Evolutionary conservation across 805 yeast species (phyloP), one percentile per base, ranked within the genome.

Genomic region (Lachancea dasiensis): DNA sequence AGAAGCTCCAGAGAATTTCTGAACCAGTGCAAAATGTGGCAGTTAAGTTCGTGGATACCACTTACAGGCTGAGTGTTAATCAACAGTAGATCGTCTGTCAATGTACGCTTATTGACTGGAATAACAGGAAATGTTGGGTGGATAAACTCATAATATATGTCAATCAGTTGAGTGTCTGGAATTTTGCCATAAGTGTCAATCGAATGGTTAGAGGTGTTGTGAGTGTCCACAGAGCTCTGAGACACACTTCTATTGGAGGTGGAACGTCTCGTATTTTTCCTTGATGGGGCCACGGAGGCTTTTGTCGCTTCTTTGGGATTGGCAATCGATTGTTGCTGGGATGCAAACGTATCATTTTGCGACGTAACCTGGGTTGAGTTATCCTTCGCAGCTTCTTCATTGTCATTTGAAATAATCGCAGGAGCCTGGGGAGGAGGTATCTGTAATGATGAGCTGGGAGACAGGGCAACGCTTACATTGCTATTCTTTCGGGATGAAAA

Each of bases 91-190:
- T 56, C 60, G 34, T 56, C 52, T 2, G 55, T 56, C 25, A 60
- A 41, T 2, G 63, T 56, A 33, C 44, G 44, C 36, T 57, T 58
- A 42, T 64, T 65, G 24, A 65, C 36, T 3, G 70, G 69, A 13
- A 66, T 51, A 0, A 64, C 48, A 25, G 68, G 63, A 46, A 66
- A 58, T 7, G 60, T 56, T 11, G 64, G 57, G 39, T 65, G 70
- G 20, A 66, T 59, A 48, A 69, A 72, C 41, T 69, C 73, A 45
- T 73, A 73, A 47, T 48, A 75, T 39, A 60, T 60, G 54, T 62
- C 71, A 57, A 63, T 68, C 62, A 61, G 58, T 51, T 58, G 72
- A 47, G 47, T 47, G 38, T 59, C 63, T 7, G 57, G 49, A 2
- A 58, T 54, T 32, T 53, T 54, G 1, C 58, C 60, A 39, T 55